A percentile compares a stretch with the other conserved stretches of the same genome.
Conservation (phyloP, 495 filamentous ascomycete genomes). For the Hapsidospora chrysogenum region DNA sequence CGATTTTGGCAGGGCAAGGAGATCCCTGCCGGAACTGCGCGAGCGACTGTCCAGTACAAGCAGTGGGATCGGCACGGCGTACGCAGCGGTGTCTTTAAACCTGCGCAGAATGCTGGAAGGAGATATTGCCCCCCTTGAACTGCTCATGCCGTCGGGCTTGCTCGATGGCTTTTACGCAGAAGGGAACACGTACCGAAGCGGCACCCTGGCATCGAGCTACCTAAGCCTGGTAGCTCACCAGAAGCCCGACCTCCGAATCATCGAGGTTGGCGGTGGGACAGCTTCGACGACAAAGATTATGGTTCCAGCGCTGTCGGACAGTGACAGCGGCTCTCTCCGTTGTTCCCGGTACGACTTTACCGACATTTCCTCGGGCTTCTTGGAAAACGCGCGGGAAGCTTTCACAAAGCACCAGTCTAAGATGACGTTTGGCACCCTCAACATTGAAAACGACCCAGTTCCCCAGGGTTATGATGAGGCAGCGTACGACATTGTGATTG, state of each 20-base stretch:
- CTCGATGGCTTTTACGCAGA: conserved; percentile 12
- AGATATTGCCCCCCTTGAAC: conserved; percentile 19
- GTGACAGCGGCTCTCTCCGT: conserved; percentile 5
- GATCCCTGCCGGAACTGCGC: conserved; percentile 4
- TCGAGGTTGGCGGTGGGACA: conserved; percentile 28
- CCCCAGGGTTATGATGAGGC: conserved; percentile 14
- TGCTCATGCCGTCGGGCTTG: conserved; percentile 12
- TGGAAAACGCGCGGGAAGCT: conserved; percentile 19
- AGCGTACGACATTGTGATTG: conserved; percentile 25
- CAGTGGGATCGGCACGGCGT: conserved; percentile 9
- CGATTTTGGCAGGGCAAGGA: conserved; percentile 7
- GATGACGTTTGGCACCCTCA: conserved; percentile 15
- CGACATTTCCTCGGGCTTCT: conserved; percentile 35
- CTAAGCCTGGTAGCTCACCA: conserved; percentile 16
- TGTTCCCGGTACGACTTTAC: conserved; percentile 30
- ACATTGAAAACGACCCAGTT: conserved; percentile 11
- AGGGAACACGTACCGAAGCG: conserved; percentile 7
- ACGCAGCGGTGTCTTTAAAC: conserved; percentile 10
- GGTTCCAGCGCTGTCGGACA: conserved; percentile 6
- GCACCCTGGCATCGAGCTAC: conserved; percentile 6
- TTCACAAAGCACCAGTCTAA: conserved; percentile 4
- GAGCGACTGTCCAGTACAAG: conserved; percentile 12
- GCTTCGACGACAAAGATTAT: conserved; percentile 17
- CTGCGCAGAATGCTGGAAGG: conserved; percentile 22
- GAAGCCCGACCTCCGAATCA: conserved; percentile 21